Percentiles rank a stretch among this genome's conserved stretches.
Evolutionary conservation across 1,284 basidiomycete genomes (phyloP).

Genomic region (Termitomyces sp.): DNA sequence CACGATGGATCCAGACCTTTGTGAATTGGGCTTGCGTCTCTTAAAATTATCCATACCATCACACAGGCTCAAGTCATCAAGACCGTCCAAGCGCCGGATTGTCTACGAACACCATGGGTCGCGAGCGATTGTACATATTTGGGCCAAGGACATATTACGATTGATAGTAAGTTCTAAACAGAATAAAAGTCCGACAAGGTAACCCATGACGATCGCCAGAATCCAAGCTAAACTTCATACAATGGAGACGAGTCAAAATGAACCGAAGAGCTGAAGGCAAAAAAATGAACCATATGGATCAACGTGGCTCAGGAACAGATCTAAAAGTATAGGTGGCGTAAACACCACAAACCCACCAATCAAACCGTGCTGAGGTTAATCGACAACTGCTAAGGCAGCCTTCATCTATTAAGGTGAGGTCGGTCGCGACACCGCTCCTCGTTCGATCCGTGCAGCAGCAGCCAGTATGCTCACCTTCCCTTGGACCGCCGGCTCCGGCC

Average conservation of each 20-base stretch:
- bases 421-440: constrained; percentile 8
- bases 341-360: not conserved
- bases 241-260: not conserved
- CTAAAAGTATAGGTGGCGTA: not conserved
- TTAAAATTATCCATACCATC: not conserved
- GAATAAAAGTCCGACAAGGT: not conserved
- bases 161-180: not conserved
- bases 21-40: not conserved
- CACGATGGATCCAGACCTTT: not conserved
- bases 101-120: not conserved
- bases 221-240: not conserved
- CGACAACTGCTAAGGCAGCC: not conserved
- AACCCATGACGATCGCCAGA: not conserved
- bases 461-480: constrained; percentile 21
- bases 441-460: constrained; percentile 29
- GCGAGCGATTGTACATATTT: not conserved
- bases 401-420: constrained; percentile 10
- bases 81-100: not conserved
- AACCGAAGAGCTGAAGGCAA: not conserved
- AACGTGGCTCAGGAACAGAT: not conserved
- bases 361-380: not conserved
- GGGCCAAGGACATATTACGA: not conserved
- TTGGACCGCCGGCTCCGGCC: constrained; percentile 1
- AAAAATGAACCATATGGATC: not conserved
- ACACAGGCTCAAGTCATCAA: not conserved